Percentiles rank a stretch among this genome's conserved stretches.
Conservation (phyloP, 2,329 filamentous ascomycete species). For the Sporothrix pseudoabietina region DNA sequence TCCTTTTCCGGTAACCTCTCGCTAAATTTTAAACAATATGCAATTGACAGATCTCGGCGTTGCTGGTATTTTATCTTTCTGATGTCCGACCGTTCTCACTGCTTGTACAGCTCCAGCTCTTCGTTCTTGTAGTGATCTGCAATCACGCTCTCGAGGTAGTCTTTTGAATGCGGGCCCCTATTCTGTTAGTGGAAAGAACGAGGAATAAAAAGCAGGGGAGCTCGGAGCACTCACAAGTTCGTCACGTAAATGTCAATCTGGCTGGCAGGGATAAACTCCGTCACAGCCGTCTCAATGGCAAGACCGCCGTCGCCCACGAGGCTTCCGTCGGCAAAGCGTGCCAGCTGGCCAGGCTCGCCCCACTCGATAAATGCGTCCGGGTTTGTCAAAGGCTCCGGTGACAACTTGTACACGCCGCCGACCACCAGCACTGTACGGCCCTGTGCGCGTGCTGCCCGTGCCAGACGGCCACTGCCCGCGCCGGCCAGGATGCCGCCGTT, state of each 20-base stretch:
- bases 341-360: constrained; percentile 75
- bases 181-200: background rate
- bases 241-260: constrained; percentile 81
- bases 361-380: constrained; percentile 82
- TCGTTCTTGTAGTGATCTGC: constrained; percentile 40
- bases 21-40: constrained; percentile 18
- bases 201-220: constrained; percentile 47
- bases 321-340: constrained; percentile 76
- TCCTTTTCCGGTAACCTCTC: background rate
- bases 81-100: background rate
- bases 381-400: constrained; percentile 83
- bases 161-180: constrained; percentile 41
- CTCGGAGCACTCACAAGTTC: constrained; percentile 56
- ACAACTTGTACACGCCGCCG: constrained; percentile 90
- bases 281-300: constrained; percentile 75
- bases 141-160: constrained; percentile 39
- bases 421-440: constrained; percentile 85
- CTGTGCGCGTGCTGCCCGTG: constrained; percentile 79
- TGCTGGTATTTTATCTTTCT: too few relatives aligned
- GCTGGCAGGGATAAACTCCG: constrained; percentile 79
- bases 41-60: background rate
- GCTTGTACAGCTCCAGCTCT: constrained; percentile 34
- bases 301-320: constrained; percentile 68
- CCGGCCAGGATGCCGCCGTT: constrained; percentile 86
- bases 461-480: constrained; percentile 80